Evolutionary conservation across 148 eudicot genomes (phyloP).

Genomic region (Diospyros lotus): DNA sequence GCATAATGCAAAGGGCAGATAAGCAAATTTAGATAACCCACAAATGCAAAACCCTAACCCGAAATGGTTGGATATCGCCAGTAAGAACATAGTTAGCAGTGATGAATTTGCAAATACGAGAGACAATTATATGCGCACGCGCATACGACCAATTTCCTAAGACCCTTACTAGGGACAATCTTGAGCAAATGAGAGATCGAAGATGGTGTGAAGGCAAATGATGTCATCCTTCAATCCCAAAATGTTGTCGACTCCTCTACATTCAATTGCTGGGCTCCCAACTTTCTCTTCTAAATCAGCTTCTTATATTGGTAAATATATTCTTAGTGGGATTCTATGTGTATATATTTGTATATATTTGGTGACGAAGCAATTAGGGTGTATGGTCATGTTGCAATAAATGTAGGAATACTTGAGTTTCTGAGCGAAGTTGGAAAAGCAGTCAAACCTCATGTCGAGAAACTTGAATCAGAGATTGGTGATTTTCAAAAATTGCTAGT

Average conservation of each 20-base stretch:
- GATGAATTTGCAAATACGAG: too few species aligned
- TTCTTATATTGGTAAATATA: slow-evolving; percentile 22
- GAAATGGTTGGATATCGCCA: too few species aligned
- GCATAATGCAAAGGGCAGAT: too few species aligned
- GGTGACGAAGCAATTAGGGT: slow-evolving; percentile 4
- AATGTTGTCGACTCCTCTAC: slow-evolving; percentile 11
- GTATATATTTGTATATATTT: not conserved
- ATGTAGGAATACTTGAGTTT: slow-evolving; percentile 83
- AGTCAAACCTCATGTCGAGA: slow-evolving; percentile 61
- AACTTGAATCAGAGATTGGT: slow-evolving; percentile 78
- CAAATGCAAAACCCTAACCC: too few species aligned
- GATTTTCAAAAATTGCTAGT: slow-evolving; percentile 73
- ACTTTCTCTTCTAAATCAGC: slow-evolving; percentile 30
- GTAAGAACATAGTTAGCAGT: too few species aligned
- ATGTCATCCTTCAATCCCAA: slow-evolving; percentile 1
- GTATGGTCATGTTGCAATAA: slow-evolving; percentile 40
- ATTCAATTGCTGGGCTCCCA: slow-evolving; percentile 15
- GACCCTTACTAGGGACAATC: not conserved
- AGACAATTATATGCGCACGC: too few species aligned
- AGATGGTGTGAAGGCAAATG: slow-evolving; percentile 36
- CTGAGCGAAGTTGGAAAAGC: slow-evolving; percentile 69
- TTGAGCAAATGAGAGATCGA: not conserved
- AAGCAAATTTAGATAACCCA: too few species aligned
- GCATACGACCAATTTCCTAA: not conserved
- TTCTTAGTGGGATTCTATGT: not conserved